Percentiles rank a stretch among this genome's conserved stretches.
Conservation (phyloP, 176 grass and related monocot genomes). For the Triticum urartu region DNA sequence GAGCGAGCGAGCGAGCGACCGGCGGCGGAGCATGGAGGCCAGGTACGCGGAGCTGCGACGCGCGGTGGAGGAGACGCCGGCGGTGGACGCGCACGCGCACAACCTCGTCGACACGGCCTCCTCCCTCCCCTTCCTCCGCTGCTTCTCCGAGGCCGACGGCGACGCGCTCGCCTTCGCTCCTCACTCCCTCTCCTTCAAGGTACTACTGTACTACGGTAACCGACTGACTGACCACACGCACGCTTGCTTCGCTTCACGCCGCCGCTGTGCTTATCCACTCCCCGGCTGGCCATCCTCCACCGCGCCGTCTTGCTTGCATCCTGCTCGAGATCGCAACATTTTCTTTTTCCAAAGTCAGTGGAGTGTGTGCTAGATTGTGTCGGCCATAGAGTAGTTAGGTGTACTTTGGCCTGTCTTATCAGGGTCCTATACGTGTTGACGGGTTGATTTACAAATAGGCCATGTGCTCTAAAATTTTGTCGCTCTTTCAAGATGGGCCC, state of each 20-base stretch:
- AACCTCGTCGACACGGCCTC: conserved; percentile 58
- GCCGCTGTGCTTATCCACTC: not conserved
- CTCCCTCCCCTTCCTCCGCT: conserved; percentile 72
- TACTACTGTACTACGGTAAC: conserved; percentile 8
- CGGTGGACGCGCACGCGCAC: conserved; percentile 89
- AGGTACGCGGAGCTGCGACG: conserved; percentile 60
- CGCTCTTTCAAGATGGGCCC: too few relatives aligned
- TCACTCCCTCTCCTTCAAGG: conserved; percentile 93
- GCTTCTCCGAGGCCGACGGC: conserved; percentile 89
- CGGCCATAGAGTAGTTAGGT: not conserved
- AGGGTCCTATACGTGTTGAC: not conserved
- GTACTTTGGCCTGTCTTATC: not conserved
- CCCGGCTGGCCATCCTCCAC: not conserved
- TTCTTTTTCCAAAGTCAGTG: not conserved
- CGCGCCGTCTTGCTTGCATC: not conserved
- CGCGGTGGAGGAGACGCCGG: conserved; percentile 55
- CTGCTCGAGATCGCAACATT: not conserved
- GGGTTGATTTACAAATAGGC: too few relatives aligned
- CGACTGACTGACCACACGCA: not conserved
- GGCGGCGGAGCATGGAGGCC: conserved; percentile 35
- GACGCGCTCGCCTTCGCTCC: conserved; percentile 71
- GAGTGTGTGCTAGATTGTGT: not conserved
- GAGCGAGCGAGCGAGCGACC: not conserved
- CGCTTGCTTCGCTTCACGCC: not conserved
- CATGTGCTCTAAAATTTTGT: not conserved